Evolutionary conservation across 1,139 yeast species (phyloP).

Genomic region (Geotrichum bryndzae): DNA sequence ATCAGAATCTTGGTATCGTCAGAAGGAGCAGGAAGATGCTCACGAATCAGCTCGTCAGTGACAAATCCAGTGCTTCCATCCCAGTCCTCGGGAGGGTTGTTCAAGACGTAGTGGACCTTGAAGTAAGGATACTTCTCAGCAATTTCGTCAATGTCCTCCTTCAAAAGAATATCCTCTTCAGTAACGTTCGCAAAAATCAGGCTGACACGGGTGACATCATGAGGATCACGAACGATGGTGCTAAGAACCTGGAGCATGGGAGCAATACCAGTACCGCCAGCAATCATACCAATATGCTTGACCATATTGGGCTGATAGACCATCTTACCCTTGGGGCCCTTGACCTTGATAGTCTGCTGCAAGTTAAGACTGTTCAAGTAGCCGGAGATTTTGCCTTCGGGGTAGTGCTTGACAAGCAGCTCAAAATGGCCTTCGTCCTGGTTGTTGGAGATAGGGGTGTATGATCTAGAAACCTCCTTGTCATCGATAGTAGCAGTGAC

Average conservation of each 20-base stretch:
- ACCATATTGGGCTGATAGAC: slow-evolving; percentile 75
- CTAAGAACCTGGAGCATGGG: slow-evolving; percentile 86
- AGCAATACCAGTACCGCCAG: slow-evolving; percentile 92
- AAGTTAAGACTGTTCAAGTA: slow-evolving; percentile 58
- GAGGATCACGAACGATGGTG: slow-evolving; percentile 66
- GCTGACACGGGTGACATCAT: slow-evolving; percentile 63
- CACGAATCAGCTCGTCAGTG: slow-evolving; percentile 65
- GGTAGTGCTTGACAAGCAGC: slow-evolving; percentile 78
- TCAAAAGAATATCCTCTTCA: slow-evolving; percentile 68
- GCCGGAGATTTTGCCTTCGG: slow-evolving; percentile 76
- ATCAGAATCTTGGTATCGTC: slow-evolving; percentile 66
- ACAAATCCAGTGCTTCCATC: slow-evolving; percentile 76
- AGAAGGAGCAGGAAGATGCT: slow-evolving; percentile 59
- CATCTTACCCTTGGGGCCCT: slow-evolving; percentile 91
- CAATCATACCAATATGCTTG: slow-evolving; percentile 71
- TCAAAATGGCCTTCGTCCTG: slow-evolving; percentile 77
- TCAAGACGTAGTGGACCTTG: slow-evolving; percentile 67
- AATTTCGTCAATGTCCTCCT: slow-evolving; percentile 67
- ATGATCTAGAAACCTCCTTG: slow-evolving; percentile 76
- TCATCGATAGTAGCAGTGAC: slow-evolving; percentile 58
- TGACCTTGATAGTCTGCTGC: slow-evolving; percentile 62
- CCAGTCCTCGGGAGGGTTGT: slow-evolving; percentile 69
- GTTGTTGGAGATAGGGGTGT: slow-evolving; percentile 85
- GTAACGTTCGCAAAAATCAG: slow-evolving; percentile 70
- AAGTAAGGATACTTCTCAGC: slow-evolving; percentile 60